A percentile compares a stretch with the other conserved stretches of the same genome.
These are phyloP conservation scores for Incumbomyces lentus DNA, from an alignment of 2,329 filamentous ascomycete species.

Conservation along the genomic window DNA sequence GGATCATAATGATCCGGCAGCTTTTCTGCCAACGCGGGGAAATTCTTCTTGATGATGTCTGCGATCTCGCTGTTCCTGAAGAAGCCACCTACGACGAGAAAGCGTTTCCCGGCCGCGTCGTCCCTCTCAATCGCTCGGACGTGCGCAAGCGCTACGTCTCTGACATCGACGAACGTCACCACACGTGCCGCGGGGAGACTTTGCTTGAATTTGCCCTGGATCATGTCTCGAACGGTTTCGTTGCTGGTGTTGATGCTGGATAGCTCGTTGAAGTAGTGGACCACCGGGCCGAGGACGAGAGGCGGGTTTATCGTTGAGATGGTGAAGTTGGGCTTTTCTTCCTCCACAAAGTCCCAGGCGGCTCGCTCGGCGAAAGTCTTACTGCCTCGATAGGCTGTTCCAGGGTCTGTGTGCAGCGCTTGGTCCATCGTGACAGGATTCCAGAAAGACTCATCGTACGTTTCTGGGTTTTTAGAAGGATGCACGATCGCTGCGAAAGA, in stretches of 20 bases:
- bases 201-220: conserved; percentile 15
- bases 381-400: conserved; percentile 37
- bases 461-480: conserved; percentile 25
- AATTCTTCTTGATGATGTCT: conserved; percentile 32
- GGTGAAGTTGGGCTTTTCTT: conserved; percentile 48
- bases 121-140: conserved; percentile 36
- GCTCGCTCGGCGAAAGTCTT: conserved; percentile 58
- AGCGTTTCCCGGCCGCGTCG: conserved; percentile 36
- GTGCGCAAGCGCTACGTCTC: conserved; percentile 39
- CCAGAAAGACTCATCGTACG: conserved; percentile 32
- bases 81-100: conserved; percentile 34
- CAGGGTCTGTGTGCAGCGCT: conserved; percentile 24
- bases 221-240: conserved; percentile 41
- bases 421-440: conserved; percentile 36
- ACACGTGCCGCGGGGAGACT: conserved; percentile 37
- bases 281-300: conserved; percentile 52
- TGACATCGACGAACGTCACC: conserved; percentile 48
- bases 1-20: conserved; percentile 45
- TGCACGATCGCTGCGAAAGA: conserved; percentile 59
- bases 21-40: conserved; percentile 32
- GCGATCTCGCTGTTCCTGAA: conserved; percentile 34
- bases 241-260: conserved; percentile 65
- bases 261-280: conserved; percentile 53
- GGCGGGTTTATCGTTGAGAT: conserved; percentile 54
- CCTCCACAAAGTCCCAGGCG: conserved; percentile 53